Base-by-base conservation (phyloP, 331 rosid species). In the Pyracantha coccinea region DNA sequence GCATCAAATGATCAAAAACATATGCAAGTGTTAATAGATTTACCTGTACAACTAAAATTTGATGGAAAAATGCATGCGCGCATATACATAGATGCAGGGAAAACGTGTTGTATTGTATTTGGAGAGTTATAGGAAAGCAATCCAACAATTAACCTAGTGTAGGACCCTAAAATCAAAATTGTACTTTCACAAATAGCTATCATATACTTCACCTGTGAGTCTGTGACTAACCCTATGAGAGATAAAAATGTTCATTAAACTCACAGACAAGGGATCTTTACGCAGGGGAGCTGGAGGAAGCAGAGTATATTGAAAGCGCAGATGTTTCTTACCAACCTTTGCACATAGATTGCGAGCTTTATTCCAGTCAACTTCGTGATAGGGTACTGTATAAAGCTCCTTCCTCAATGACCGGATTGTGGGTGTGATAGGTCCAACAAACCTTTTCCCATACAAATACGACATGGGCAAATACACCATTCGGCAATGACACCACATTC, bases 391-490 rank as follows among this genome's bases (percentile, higher is more conserved):
- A 54, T 75, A 68, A 52, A 75, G 79, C 29, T 75, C 73, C 25
- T 75, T 58, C 71, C 79, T 75, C 67, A 75, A 35, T 54, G 71
- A 58, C 57, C 28, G 16, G 55, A 75, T 75, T 31, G 64, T 68
- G 25, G 73, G 79, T 21, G 79, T 75, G 71, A 75, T 75, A 31
- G 73, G 79, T 31, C 73, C 72, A 23, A 75, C 79, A 23, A 75
- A 75, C 44, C 73, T 66, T 21, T 52, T 75, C 27, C 78, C 79
- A 66, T 75, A 75, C 27, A 75, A 54, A 66, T 75, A 75, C 7
- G 79, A 75, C 79, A 75, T 75, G 11, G 79, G 79, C 67, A 75
- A 66, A 66, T 75, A 75, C 25, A 75, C 79, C 73, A 66, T 66
- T 58, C 79, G 73, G 38, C 73, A 66, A 24, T 75, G 64, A 58